These are phyloP conservation scores for Taphrina wiesneri DNA, from an alignment of 1,139 yeast species.

Conservation along the genomic window DNA sequence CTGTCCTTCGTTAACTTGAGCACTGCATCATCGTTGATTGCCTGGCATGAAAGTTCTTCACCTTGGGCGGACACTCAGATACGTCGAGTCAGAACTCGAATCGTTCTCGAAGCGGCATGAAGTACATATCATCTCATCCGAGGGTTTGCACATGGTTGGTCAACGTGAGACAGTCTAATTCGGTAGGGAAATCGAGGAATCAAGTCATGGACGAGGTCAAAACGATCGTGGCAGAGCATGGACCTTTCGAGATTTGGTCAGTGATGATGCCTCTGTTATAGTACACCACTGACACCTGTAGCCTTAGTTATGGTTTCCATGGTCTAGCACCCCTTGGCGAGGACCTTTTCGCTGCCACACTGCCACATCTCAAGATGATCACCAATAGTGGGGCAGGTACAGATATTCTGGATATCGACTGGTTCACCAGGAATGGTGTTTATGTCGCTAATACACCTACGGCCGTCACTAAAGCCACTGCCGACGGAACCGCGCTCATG, in stretches of 20 bases:
- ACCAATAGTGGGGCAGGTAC: slow-evolving; percentile 24
- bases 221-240: not conserved
- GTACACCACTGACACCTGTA: not conserved
- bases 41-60: slow-evolving; percentile 4
- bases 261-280: not conserved
- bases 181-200: not conserved
- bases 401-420: slow-evolving; percentile 10
- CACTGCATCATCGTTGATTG: no score
- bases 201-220: not conserved
- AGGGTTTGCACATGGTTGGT: not conserved
- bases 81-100: not conserved
- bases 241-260: slow-evolving; percentile 19
- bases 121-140: not conserved
- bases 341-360: not conserved
- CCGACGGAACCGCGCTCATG: slow-evolving; percentile 66
- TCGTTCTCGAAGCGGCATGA: not conserved
- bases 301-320: slow-evolving; percentile 11
- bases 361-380: slow-evolving; percentile 7
- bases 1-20: no score
- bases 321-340: slow-evolving; percentile 17
- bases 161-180: not conserved
- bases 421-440: slow-evolving; percentile 46
- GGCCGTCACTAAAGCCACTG: slow-evolving; percentile 74
- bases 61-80: not conserved
- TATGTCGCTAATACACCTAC: slow-evolving; percentile 69